phyloP scores from a whole-genome alignment of 345 rosid genomes.

The Mallotus nudiflorus region DNA sequence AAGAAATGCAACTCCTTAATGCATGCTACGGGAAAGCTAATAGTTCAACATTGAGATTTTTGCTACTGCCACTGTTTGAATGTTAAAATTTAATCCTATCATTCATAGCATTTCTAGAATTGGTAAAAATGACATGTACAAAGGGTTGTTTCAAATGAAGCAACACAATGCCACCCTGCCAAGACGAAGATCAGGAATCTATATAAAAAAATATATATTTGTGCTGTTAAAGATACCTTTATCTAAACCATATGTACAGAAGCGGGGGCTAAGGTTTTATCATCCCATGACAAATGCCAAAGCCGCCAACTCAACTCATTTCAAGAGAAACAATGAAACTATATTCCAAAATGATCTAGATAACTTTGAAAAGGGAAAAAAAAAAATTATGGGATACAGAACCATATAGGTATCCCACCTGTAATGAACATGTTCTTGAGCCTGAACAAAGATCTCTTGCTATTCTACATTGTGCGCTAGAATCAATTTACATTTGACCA shows the following conservation, averaged over 20 bases:
- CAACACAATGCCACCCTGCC: no score
- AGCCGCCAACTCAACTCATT: constrained; percentile 10
- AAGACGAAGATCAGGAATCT: no score
- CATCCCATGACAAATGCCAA: not conserved
- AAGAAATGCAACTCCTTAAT: no score
- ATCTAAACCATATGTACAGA: constrained; percentile 5
- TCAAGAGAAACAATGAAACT: constrained; percentile 15
- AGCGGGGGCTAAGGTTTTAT: not conserved
- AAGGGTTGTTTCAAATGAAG: no score
- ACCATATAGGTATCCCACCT: constrained; percentile 25
- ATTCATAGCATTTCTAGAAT: no score
- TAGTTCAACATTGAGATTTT: no score
- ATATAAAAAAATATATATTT: no score
- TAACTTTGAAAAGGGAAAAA: not conserved
- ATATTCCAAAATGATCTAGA: constrained; percentile 22
- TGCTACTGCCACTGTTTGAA: no score
- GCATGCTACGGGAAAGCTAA: no score
- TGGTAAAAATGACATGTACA: no score
- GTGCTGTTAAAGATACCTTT: not conserved
- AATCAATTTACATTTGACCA: constrained; percentile 36
- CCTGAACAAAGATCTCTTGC: constrained; percentile 28
- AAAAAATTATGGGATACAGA: constrained; percentile 18
- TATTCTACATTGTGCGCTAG: constrained; percentile 30
- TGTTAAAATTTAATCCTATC: not conserved
- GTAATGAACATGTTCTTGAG: constrained; percentile 11